Evolutionary conservation across 1,284 basidiomycete species (phyloP).

Genomic region (Abortiporus biennis): DNA sequence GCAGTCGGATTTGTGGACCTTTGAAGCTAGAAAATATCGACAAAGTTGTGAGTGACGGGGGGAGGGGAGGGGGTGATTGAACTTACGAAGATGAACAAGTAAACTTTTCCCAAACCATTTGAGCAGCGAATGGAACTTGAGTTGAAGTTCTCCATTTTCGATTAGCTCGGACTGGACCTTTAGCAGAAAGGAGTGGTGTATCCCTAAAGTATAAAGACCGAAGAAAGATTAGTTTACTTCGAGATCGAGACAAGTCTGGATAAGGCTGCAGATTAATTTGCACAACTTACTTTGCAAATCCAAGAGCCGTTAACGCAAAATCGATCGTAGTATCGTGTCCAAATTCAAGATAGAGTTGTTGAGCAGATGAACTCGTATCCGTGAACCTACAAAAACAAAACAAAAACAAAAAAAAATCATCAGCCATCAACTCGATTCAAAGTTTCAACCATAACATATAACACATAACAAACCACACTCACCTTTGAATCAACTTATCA

Average conservation of each 20-base stretch:
- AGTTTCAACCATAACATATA: too few species aligned
- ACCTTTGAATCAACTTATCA: constrained; percentile 37
- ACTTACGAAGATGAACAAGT: constrained; percentile 22
- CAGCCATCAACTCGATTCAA: too few species aligned
- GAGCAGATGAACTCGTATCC: constrained; percentile 28
- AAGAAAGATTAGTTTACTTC: too few species aligned
- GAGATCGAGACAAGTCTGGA: neutral
- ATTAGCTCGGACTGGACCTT: constrained; percentile 23
- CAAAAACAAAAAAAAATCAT: too few species aligned
- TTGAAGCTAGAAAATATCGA: constrained; percentile 22
- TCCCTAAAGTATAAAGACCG: too few species aligned
- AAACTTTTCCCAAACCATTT: constrained; percentile 42
- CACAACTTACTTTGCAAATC: constrained; percentile 30
- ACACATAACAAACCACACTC: too few species aligned
- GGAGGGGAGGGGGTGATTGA: neutral
- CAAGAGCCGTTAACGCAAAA: constrained; percentile 35
- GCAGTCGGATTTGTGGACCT: constrained; percentile 35
- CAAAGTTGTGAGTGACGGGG: neutral
- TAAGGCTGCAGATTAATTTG: neutral
- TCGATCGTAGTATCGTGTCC: constrained; percentile 46
- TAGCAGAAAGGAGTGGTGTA: constrained; percentile 22
- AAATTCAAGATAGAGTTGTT: constrained; percentile 38
- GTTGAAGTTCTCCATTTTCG: constrained; percentile 36
- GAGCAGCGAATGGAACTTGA: constrained; percentile 39
- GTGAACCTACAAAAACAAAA: constrained; percentile 27